Percentiles rank a stretch among this genome's conserved stretches.
These are phyloP conservation scores for Pseudozyma sp. DNA, from an alignment of 1,284 basidiomycete species.

Conservation along the genomic window DNA sequence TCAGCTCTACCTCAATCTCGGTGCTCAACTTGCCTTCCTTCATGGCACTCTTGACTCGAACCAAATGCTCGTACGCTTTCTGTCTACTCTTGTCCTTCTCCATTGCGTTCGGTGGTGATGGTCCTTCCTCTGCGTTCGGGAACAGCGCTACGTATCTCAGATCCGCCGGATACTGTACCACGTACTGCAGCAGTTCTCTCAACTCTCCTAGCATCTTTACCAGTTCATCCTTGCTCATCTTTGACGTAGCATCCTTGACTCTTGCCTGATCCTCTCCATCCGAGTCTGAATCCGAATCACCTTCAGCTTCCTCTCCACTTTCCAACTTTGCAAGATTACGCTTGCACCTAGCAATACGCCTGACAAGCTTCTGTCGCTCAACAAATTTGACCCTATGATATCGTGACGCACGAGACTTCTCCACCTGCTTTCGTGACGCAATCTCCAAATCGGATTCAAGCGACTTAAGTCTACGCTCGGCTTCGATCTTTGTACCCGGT, in stretches of 20 bases:
- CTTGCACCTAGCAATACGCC: conserved; percentile 34
- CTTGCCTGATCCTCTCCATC: conserved; percentile 18
- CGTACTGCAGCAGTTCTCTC: conserved; percentile 41
- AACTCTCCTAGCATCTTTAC: conserved; percentile 16
- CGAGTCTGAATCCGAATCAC: conserved; percentile 25
- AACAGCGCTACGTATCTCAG: conserved; percentile 53
- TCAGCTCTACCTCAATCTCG: conserved; percentile 54
- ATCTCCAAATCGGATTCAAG: conserved; percentile 48
- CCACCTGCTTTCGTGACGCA: conserved; percentile 30
- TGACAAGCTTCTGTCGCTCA: conserved; percentile 44
- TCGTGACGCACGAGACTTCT: conserved; percentile 34
- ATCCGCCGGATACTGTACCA: conserved; percentile 44
- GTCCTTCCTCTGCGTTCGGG: conserved; percentile 24
- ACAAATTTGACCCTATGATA: conserved; percentile 60
- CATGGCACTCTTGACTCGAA: conserved; percentile 43
- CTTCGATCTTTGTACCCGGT: conserved; percentile 55
- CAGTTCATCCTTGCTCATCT: conserved; percentile 28
- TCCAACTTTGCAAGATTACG: conserved; percentile 20
- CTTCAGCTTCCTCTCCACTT: conserved; percentile 2
- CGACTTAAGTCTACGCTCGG: conserved; percentile 51
- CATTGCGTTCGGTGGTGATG: conserved; percentile 16
- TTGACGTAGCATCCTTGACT: conserved; percentile 21
- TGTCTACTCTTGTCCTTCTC: conserved; percentile 38
- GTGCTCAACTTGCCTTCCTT: conserved; percentile 33
- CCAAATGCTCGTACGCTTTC: conserved; percentile 37